phyloP scores from a whole-genome alignment of 202 grass and related monocot species.

The Panicum virgatum region DNA sequence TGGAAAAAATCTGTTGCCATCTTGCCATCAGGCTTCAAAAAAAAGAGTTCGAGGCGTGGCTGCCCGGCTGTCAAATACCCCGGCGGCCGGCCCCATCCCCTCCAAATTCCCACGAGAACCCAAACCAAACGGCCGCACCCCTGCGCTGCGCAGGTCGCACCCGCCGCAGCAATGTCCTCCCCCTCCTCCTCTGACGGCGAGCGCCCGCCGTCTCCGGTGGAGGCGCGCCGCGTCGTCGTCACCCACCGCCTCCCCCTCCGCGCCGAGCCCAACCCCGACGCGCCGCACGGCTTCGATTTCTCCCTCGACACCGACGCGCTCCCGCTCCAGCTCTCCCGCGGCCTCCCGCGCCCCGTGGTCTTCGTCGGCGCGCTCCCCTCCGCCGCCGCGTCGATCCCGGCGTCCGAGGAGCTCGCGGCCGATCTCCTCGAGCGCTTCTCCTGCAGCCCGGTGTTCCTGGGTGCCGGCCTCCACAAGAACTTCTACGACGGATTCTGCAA shows the following conservation, averaged over 20 bases:
- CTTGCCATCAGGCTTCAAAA: too few relatives aligned
- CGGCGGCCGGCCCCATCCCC: too few relatives aligned
- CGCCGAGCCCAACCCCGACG: constrained; percentile 31
- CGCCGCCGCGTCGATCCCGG: constrained; percentile 20
- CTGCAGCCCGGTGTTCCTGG: constrained; percentile 33
- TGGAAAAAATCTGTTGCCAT: constrained; percentile 14
- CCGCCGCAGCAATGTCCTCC: constrained; percentile 15
- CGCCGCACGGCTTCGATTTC: constrained; percentile 55
- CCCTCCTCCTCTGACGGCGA: constrained; percentile 16
- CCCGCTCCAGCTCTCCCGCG: constrained; percentile 54
- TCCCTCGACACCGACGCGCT: constrained; percentile 57
- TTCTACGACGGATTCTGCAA: constrained; percentile 42
- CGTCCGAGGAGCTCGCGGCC: constrained; percentile 19
- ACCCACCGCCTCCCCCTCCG: constrained; percentile 71
- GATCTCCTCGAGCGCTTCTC: constrained; percentile 13
- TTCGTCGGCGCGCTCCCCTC: constrained; percentile 62
- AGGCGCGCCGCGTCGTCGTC: constrained; percentile 55
- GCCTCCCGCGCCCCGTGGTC: constrained; percentile 50
- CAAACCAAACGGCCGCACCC: constrained; percentile 3
- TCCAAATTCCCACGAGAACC: constrained; percentile 20
- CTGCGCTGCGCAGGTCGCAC: neutral
- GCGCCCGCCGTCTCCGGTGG: neutral
- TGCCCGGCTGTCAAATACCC: too few relatives aligned
- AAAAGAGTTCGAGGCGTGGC: too few relatives aligned
- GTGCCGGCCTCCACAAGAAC: neutral